A percentile compares a stretch with the other conserved stretches of the same genome.
phyloP scores from a whole-genome alignment of 139 green algal species.

The Micractinium sp. region DNA sequence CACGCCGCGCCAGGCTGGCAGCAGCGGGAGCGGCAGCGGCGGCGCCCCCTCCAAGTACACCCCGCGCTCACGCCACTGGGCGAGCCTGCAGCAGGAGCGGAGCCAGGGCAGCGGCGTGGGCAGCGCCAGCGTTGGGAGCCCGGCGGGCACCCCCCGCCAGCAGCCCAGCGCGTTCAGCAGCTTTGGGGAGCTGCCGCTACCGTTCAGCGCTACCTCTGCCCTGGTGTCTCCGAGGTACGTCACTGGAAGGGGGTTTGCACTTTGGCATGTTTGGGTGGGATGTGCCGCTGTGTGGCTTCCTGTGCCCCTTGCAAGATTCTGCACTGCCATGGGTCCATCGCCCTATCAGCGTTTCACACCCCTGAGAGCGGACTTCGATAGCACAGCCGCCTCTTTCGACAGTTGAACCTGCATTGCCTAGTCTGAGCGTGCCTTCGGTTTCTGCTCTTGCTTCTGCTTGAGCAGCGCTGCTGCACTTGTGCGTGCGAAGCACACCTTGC shows the following conservation, averaged over 20 bases:
- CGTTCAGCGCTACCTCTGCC: not conserved
- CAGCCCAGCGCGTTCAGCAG: conserved; percentile 11
- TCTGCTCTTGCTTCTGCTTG: not conserved
- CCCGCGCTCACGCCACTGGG: not conserved
- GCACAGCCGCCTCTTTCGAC: too few species aligned
- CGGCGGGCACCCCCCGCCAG: not conserved
- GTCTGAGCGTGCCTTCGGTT: too few species aligned
- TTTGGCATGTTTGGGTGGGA: not conserved
- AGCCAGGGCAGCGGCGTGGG: not conserved
- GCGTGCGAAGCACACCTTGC: not conserved
- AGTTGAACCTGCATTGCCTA: too few species aligned
- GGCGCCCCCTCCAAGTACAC: not conserved
- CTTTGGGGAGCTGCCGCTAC: conserved; percentile 16
- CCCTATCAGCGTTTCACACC: not conserved
- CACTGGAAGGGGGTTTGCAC: not conserved
- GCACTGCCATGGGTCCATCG: not conserved
- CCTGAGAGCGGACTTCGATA: not conserved
- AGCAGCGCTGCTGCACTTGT: not conserved
- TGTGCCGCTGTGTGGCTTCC: not conserved
- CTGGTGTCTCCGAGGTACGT: not conserved
- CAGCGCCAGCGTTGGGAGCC: not conserved
- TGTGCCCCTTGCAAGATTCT: too few species aligned
- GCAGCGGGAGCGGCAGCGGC: not conserved
- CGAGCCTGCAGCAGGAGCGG: conserved; percentile 16
- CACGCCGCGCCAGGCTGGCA: not conserved